Evolutionary conservation across 306 rosid species (phyloP), one percentile per base, ranked within the genome.

Genomic region (Alnus rubra): DNA sequence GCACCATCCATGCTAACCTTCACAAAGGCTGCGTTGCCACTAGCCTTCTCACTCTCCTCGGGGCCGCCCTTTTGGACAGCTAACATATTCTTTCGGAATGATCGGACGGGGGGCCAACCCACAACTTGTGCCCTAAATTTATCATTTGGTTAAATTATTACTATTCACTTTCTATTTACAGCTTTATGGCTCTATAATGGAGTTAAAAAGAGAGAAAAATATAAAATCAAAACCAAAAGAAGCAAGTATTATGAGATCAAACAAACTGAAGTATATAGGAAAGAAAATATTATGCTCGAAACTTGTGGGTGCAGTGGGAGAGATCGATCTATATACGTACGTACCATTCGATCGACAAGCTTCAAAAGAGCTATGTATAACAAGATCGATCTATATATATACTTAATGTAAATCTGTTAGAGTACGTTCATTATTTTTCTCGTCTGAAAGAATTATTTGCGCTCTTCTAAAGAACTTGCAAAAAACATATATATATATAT

Each of bases 1-100:
- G 99, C 99, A 47, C 99, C 99, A 47, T 95, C 97, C 89, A 95
- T 86, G 91, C 98, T 92, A 4, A 95, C 99, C 85, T 95, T 93
- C 62, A 95, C 97, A 64, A 91, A 83, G 70, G 87, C 87, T 56
- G 71, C 86, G 9, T 16, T 78, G 13, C 69, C 78, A 54, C 76
- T 79, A 30, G 30, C 79, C 78, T 88, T 85, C 78, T 85, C 89
- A 15, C 84, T 86, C 68, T 82, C 91, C 28, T 86, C 87, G 28
- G 67, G 18, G 51, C 74, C 65, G 54, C 64, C 89, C 91, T 88
- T 92, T n/a, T 86, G 90, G 5, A 77, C 74, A 0, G 81, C 83
- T 69, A 92, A 76, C 78, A 89, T 82, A 84, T 90, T 95, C 92
- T 88, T 95, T 62, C 98, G 81, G 83, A 65, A 86, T 0, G 97